Percentiles rank a stretch among this genome's conserved stretches.
Evolutionary conservation across 2,329 filamentous ascomycete species (phyloP).

Genomic region (Blastomyces silverae): DNA sequence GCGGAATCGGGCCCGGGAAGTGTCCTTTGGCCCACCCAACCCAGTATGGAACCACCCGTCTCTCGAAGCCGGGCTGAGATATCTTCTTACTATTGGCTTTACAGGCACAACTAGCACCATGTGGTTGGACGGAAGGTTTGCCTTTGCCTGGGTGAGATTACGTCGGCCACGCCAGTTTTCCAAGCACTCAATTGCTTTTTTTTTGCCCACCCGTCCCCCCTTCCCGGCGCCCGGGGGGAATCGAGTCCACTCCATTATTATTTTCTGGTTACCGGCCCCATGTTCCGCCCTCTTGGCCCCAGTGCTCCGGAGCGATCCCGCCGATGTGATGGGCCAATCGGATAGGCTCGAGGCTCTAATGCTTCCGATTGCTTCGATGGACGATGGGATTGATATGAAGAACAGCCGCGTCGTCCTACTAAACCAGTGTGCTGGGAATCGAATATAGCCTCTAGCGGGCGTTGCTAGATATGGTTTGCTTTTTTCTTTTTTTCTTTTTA

Average conservation of each 20-base stretch:
- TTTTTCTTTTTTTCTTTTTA: not conserved
- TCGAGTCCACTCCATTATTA: not conserved
- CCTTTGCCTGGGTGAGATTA: too few relatives aligned
- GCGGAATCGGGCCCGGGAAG: slow-evolving; percentile 10
- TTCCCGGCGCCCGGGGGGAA: not conserved
- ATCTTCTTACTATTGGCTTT: not conserved
- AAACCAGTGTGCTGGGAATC: not conserved
- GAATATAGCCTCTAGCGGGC: not conserved
- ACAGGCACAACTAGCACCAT: not conserved
- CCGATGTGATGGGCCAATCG: not conserved
- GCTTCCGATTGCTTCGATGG: not conserved
- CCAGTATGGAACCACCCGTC: not conserved
- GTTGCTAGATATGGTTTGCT: not conserved
- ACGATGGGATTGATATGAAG: not conserved
- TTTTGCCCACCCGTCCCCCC: not conserved
- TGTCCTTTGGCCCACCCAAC: not conserved
- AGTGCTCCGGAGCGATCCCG: not conserved
- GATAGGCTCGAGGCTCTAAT: not conserved
- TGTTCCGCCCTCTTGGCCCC: not conserved
- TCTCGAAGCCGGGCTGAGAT: not conserved
- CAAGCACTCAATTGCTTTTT: not conserved
- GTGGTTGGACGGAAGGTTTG: not conserved
- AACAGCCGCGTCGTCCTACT: not conserved
- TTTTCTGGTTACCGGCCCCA: not conserved
- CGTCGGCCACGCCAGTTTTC: not conserved